Conservation (phyloP, 495 filamentous ascomycete species). For the Xylaria palmicola region DNA sequence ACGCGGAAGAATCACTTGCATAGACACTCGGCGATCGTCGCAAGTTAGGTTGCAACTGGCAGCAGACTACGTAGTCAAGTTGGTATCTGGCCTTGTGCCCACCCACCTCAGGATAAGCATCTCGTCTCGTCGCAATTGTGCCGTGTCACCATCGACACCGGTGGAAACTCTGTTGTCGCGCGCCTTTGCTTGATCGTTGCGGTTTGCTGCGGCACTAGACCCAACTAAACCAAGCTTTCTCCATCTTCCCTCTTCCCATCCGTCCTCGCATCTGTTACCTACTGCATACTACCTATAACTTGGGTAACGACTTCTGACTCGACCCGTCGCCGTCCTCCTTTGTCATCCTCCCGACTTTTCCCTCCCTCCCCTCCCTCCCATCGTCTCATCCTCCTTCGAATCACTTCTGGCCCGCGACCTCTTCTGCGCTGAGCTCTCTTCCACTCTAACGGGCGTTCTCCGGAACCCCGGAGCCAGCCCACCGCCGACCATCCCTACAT, state of each 20-base stretch:
- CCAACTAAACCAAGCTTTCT: background rate
- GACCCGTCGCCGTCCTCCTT: too few species aligned
- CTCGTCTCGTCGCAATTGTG: too few species aligned
- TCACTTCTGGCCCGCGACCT: background rate
- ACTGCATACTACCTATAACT: background rate
- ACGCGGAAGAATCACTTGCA: constrained; percentile 16
- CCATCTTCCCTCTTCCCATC: background rate
- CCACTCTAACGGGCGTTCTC: constrained; percentile 21
- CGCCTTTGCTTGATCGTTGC: background rate
- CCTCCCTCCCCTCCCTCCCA: background rate
- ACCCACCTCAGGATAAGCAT: too few species aligned
- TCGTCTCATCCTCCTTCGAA: background rate
- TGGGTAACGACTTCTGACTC: too few species aligned
- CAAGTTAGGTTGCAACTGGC: too few species aligned
- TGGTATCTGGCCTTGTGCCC: too few species aligned
- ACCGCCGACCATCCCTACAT: background rate
- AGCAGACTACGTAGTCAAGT: too few species aligned
- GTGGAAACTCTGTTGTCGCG: background rate
- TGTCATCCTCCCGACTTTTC: too few species aligned
- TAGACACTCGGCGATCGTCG: background rate
- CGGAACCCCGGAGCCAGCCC: constrained; percentile 24
- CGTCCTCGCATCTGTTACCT: background rate
- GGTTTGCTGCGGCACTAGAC: background rate
- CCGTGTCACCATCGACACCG: background rate
- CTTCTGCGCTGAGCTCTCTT: constrained; percentile 9